Evolutionary conservation across 129 eudicot genomes (phyloP), one percentile per base, ranked within the genome.

Genomic region (Apium graveolens): DNA sequence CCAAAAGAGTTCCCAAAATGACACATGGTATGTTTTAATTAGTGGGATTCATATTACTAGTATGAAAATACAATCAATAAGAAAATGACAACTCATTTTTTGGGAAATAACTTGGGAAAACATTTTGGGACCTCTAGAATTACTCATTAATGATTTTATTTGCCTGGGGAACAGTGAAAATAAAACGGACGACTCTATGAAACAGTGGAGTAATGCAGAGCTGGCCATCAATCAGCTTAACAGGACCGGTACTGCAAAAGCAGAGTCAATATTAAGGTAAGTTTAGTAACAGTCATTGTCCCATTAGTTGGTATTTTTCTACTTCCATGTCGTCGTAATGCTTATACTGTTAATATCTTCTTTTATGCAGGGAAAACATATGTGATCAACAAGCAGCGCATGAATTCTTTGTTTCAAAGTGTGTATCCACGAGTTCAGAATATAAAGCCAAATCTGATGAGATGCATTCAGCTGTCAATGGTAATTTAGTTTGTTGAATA

Each of bases 191-290:
- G 51, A 45, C 60, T 88, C 88, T 21, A 74, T 75, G 65, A 80
- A 75, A 80, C 93, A 82, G 48, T 90, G 91, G 93, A 76, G 84
- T 70, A 84, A 80, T 79, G 83, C 93, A 55, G 83, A 82, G 76
- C 72, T 78, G 77, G 86, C 85, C 26, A 75, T 90, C 57, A 65
- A 77, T 20, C 76, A 76, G 42, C 74, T 91, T 78, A 80, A 80
- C 34, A 83, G 81, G 70, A 85, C 78, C 69, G 73, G 80, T 68
- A 80, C 81, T 65, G 78, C 72, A 74, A 83, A 88, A 62, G 86
- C 87, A 78, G 86, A 83, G 78, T 83, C 87, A 20, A 78, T 77
- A 68, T 73, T 88, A 29, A 86, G 78, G 98, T 88, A 87, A 75
- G 84, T 65, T 73, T 26, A 37, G 27, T 44, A 43, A 29, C 5